Percentiles rank a stretch among this genome's conserved stretches.
Conservation (phyloP, 495 filamentous ascomycete species). For the Poronia punctata region DNA sequence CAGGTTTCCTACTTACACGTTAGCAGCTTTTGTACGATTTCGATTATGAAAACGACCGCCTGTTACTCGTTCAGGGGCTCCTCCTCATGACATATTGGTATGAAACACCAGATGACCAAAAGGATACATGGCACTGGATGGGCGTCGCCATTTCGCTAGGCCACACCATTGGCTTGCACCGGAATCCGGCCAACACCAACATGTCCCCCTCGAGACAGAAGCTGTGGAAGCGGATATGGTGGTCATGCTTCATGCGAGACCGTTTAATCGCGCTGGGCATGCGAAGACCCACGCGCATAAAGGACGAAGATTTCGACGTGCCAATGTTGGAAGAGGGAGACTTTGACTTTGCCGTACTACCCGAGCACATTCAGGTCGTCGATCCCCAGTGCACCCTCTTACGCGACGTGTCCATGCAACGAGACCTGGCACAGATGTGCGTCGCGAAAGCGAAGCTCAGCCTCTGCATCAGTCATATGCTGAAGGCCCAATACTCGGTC, state of each 20-base stretch:
- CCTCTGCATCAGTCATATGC: conserved; percentile 73
- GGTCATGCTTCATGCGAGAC: conserved; percentile 89
- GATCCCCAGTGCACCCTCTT: conserved; percentile 58
- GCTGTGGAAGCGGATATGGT: conserved; percentile 90
- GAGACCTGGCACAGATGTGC: conserved; percentile 74
- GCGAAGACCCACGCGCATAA: conserved; percentile 81
- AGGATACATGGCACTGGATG: conserved; percentile 92
- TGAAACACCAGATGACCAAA: conserved; percentile 81
- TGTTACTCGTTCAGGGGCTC: conserved; percentile 75
- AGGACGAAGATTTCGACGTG: conserved; percentile 83
- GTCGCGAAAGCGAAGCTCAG: conserved; percentile 89
- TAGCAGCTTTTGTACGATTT: conserved; percentile 66
- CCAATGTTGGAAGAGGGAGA: conserved; percentile 78
- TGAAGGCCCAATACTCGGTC: conserved; percentile 84
- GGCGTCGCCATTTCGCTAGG: conserved; percentile 76
- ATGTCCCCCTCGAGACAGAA: conserved; percentile 64
- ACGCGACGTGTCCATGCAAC: conserved; percentile 58
- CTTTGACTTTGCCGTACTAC: conserved; percentile 66
- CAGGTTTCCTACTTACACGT: conserved; percentile 14
- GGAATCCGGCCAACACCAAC: conserved; percentile 63
- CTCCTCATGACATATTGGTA: conserved; percentile 90
- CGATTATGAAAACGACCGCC: conserved; percentile 75
- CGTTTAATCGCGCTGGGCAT: conserved; percentile 82
- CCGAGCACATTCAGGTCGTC: conserved; percentile 58
- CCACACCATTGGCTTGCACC: conserved; percentile 77